These are phyloP conservation scores for Lagerstroemia fauriei DNA, from an alignment of 441 rosid genomes.

Conservation along the genomic window DNA sequence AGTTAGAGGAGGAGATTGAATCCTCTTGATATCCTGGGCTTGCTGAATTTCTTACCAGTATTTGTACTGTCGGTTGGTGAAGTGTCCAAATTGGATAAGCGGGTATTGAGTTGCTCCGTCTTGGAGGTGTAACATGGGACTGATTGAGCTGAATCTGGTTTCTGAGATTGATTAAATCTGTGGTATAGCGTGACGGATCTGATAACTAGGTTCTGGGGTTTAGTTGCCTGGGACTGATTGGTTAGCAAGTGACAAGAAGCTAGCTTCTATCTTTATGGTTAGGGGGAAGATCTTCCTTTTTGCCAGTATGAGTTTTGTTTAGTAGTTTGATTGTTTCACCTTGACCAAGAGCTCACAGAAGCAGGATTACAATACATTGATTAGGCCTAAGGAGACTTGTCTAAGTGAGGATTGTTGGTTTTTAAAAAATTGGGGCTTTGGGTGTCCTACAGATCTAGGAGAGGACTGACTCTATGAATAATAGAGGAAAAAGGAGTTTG, in stretches of 20 bases:
- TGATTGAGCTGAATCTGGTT: neutral
- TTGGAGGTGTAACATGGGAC: neutral
- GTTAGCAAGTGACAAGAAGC: neutral
- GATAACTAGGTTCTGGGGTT: neutral
- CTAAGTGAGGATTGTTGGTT: neutral
- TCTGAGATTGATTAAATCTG: neutral
- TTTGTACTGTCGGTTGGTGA: neutral
- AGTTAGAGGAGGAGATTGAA: neutral
- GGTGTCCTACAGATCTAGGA: constrained; percentile 62
- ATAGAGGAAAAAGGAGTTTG: constrained; percentile 75
- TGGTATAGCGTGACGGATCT: neutral
- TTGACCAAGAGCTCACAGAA: neutral
- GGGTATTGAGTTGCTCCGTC: neutral
- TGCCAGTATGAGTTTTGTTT: neutral
- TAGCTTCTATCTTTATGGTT: neutral
- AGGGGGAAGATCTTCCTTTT: neutral
- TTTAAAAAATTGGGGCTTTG: neutral
- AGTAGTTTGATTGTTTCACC: neutral
- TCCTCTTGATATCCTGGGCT: neutral
- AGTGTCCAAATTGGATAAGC: neutral
- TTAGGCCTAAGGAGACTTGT: neutral
- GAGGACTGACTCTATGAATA: constrained; percentile 72
- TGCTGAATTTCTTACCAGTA: neutral
- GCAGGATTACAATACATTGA: neutral
- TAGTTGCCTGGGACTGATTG: neutral